Conservation (phyloP, 2,329 filamentous ascomycete species). For the Ascocoryne sarcoides region DNA sequence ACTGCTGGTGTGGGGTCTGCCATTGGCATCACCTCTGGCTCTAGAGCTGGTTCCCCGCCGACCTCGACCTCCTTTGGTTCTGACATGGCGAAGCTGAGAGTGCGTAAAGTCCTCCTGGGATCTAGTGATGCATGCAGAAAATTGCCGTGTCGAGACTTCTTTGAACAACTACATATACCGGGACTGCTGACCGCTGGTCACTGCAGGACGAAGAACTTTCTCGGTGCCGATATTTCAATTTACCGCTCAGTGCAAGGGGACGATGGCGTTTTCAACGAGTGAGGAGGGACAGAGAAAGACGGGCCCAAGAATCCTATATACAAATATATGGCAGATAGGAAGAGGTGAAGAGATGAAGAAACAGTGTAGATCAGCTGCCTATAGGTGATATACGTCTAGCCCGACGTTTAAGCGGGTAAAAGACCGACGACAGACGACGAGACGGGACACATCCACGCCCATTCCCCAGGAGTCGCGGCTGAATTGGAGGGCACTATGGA, state of each 20-base stretch:
- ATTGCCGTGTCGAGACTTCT: constrained; percentile 1
- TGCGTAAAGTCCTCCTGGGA: background rate
- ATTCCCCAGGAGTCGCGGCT: constrained; percentile 18
- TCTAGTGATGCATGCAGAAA: constrained; percentile 1
- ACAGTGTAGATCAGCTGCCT: constrained; percentile 20
- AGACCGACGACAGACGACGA: constrained; percentile 11
- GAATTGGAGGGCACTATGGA: constrained; percentile 16
- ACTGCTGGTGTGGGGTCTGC: too few relatives aligned
- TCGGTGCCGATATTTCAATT: too few relatives aligned
- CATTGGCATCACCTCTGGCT: too few relatives aligned
- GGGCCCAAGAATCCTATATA: constrained; percentile 15
- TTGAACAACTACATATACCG: background rate
- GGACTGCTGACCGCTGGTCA: background rate
- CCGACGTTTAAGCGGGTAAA: constrained; percentile 23
- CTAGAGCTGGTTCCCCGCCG: background rate
- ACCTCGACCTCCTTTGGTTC: background rate
- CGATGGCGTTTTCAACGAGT: too few relatives aligned
- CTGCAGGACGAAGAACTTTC: background rate
- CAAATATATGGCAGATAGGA: constrained; percentile 7
- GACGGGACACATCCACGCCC: constrained; percentile 8
- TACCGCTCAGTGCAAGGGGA: too few relatives aligned
- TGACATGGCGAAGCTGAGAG: constrained; percentile 2
- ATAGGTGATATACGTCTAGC: constrained; percentile 21
- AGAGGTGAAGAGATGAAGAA: constrained; percentile 5
- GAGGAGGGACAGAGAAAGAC: constrained; percentile 1